Evolutionary conservation across 495 filamentous ascomycete genomes (phyloP), one percentile per base, ranked within the genome.

Genomic region (Aspergillus cavernicola): DNA sequence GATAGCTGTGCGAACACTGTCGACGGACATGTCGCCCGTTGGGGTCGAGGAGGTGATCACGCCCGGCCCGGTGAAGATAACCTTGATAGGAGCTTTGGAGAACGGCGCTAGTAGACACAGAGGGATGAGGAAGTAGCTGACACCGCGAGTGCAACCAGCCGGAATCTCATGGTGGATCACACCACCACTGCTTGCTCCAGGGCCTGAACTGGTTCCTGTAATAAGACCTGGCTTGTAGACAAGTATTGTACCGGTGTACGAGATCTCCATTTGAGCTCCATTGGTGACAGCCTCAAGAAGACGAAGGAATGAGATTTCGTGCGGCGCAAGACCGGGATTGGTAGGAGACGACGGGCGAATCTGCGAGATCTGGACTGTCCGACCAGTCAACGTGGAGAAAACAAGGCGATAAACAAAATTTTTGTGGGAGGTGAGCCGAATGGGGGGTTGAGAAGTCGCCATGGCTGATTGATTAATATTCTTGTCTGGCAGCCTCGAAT

Each of bases 241-340:
- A 38, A 97, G 77, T 12, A 88, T 89, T 0, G 93, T 97, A 57
- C 95, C 93, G 9, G 89, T 96, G 70, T 95, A 89, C 13, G 90
- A 93, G 59, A 99, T 95, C 64, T 96, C 89, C 74, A 97, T 88
- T 53, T 83, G 79, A 26, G 89, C 87, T 74, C 95, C 95, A 81
- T 99, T 99, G 65, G 95, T 97, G 60, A 99, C 78, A 47, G 87
- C 77, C 66, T 97, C 93, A 58, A 99, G 84, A 7, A 99, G 86
- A 44, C 95, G 93, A 15, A 99, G 80, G 72, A 99, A 89, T 29
- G 92, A 96, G 63, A 97, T 84, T 74, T 99, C 95, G 74, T 95
- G 87, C 41, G 89, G 84, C 45, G 88, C 83, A 39, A 99, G 87
- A 59, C 95, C 95, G 6, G 93, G 90, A 58, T 86, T 80, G 13